phyloP scores from a whole-genome alignment of 164 flowering plant species.

The Saururus chinensis region DNA sequence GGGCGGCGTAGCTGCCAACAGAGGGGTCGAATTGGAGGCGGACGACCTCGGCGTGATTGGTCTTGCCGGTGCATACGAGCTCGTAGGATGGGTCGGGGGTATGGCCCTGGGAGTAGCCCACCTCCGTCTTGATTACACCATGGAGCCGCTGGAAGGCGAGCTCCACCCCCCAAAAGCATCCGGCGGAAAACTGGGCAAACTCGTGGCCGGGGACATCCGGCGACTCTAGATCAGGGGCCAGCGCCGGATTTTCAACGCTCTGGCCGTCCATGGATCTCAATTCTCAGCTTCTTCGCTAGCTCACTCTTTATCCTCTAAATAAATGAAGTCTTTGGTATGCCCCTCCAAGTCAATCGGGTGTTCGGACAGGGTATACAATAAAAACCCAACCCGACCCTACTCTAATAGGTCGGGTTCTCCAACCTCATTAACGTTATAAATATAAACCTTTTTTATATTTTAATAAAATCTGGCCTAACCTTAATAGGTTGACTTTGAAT shows the following conservation, averaged over 20 bases:
- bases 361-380: no score
- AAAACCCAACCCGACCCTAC: no score
- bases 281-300: not conserved
- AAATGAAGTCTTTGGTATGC: no score
- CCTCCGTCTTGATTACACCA: constrained; percentile 80
- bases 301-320: not conserved
- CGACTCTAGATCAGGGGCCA: constrained; percentile 5
- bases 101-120: constrained; percentile 82
- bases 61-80: constrained; percentile 54
- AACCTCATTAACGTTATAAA: no score
- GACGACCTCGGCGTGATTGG: constrained; percentile 73
- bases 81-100: constrained; percentile 49
- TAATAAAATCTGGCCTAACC: no score
- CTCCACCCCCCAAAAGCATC: constrained; percentile 97
- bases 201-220: constrained; percentile 32
- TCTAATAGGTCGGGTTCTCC: no score
- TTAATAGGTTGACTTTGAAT: no score
- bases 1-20: constrained; percentile 38
- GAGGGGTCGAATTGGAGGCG: constrained; percentile 70
- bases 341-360: no score
- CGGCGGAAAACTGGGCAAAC: constrained; percentile 85
- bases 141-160: constrained; percentile 67
- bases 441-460: no score
- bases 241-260: not conserved
- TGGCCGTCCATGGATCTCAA: not conserved